A percentile compares a stretch with the other conserved stretches of the same genome.
Evolutionary conservation across 2,329 filamentous ascomycete genomes (phyloP).

Genomic region (Penicillium sp.): DNA sequence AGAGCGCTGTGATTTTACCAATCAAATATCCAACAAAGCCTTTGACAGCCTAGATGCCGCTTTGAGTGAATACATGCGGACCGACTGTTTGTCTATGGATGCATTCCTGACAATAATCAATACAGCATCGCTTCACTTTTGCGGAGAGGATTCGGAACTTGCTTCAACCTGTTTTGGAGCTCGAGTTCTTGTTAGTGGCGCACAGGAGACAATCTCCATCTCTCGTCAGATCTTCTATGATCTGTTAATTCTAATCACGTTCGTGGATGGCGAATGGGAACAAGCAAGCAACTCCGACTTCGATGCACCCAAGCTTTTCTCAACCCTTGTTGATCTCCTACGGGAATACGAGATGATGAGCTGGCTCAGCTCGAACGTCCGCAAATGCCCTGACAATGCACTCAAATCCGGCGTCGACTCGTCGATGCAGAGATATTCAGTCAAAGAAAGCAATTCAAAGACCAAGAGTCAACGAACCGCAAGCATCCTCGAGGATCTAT

Average conservation of each 20-base stretch:
- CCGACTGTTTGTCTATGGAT: slow-evolving; percentile 47
- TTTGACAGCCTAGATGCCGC: slow-evolving; percentile 65
- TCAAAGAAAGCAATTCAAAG: slow-evolving; percentile 24
- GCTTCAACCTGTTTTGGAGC: slow-evolving; percentile 68
- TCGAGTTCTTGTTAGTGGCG: slow-evolving; percentile 68
- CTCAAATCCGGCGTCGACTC: slow-evolving; percentile 23
- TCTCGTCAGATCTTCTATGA: slow-evolving; percentile 74
- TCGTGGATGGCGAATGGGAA: slow-evolving; percentile 80
- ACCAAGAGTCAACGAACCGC: slow-evolving; percentile 27
- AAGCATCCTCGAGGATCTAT: slow-evolving; percentile 45
- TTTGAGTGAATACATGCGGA: slow-evolving; percentile 62
- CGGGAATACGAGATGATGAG: slow-evolving; percentile 67
- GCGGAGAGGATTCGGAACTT: slow-evolving; percentile 42
- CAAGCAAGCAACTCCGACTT: slow-evolving; percentile 68
- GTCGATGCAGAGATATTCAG: slow-evolving; percentile 24
- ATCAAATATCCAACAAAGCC: slow-evolving; percentile 77
- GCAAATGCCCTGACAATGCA: slow-evolving; percentile 31
- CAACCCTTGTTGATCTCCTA: slow-evolving; percentile 64
- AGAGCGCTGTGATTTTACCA: slow-evolving; percentile 71
- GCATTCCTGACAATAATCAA: slow-evolving; percentile 52
- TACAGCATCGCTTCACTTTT: slow-evolving; percentile 44
- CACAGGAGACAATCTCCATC: slow-evolving; percentile 71
- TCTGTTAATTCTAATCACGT: slow-evolving; percentile 74
- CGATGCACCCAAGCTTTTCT: slow-evolving; percentile 56
- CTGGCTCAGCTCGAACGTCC: slow-evolving; percentile 54